phyloP scores from a whole-genome alignment of 768 basidiomycete genomes.

The Coprinopsis strossmayeri region DNA sequence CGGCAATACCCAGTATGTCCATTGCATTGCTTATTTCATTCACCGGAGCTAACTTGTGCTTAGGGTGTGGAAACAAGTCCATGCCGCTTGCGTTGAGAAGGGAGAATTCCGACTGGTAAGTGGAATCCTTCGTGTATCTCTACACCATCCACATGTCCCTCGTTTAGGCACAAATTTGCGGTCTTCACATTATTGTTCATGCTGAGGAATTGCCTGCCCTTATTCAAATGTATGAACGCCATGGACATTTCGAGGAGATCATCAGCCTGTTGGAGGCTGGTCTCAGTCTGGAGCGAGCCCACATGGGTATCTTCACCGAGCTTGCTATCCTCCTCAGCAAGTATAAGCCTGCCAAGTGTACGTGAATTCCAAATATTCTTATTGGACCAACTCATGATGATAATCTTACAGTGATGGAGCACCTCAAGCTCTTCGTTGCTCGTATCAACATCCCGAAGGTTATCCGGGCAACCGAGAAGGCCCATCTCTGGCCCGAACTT shows the following conservation, averaged over 20 bases:
- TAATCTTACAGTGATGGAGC: slow-evolving; percentile 80
- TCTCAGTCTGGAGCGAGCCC: slow-evolving; percentile 92
- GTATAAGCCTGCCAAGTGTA: slow-evolving; percentile 88
- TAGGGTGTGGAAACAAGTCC: slow-evolving; percentile 99
- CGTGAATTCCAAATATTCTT: slow-evolving; percentile 22
- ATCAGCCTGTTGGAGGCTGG: slow-evolving; percentile 90
- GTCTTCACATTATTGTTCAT: slow-evolving; percentile 96
- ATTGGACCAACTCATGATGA: slow-evolving; percentile 2
- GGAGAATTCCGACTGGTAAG: slow-evolving; percentile 84
- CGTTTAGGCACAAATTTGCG: slow-evolving; percentile 91
- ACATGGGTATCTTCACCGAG: slow-evolving; percentile 99
- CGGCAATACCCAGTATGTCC: slow-evolving; percentile 98
- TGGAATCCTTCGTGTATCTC: too few species aligned
- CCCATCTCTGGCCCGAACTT: slow-evolving; percentile 96
- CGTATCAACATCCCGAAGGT: slow-evolving; percentile 99
- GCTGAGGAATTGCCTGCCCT: slow-evolving; percentile 76
- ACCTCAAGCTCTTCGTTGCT: slow-evolving; percentile 91
- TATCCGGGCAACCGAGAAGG: slow-evolving; percentile 92
- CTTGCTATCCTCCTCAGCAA: slow-evolving; percentile 89
- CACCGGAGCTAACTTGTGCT: too few species aligned
- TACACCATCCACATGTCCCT: too few species aligned
- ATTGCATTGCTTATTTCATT: too few species aligned
- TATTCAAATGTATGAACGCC: slow-evolving; percentile 81
- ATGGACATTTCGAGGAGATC: slow-evolving; percentile 93
- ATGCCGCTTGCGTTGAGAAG: slow-evolving; percentile 97